Conservation (phyloP, 495 filamentous ascomycete genomes). For the Hyaloscypha bicolor region DNA sequence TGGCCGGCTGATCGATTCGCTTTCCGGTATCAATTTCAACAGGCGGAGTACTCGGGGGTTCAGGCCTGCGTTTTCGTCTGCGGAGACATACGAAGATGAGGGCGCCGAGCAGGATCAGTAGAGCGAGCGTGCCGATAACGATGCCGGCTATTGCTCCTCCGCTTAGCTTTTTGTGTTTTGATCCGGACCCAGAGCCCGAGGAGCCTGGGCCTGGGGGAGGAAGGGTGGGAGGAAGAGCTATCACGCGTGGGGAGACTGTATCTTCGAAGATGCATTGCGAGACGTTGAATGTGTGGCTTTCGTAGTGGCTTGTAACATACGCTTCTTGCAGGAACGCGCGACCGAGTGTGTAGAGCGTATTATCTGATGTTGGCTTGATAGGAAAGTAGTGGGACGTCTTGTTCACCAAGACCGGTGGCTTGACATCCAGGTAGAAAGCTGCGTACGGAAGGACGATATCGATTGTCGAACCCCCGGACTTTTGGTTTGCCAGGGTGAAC, state of each 20-base stretch:
- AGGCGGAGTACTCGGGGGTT: background rate
- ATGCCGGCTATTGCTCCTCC: constrained; percentile 42
- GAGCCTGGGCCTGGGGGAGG: constrained; percentile 16
- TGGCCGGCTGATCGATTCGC: background rate
- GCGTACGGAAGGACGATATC: constrained; percentile 55
- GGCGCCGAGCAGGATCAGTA: constrained; percentile 26
- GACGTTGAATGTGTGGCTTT: constrained; percentile 49
- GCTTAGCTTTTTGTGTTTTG: constrained; percentile 20
- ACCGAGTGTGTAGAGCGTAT: constrained; percentile 56
- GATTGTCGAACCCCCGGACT: constrained; percentile 43
- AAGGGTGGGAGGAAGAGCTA: constrained; percentile 22
- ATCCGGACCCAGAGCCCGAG: background rate
- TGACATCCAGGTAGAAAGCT: constrained; percentile 51
- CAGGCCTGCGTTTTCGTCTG: background rate
- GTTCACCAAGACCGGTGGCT: constrained; percentile 39
- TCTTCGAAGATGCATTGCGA: constrained; percentile 43
- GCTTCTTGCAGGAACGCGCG: constrained; percentile 61
- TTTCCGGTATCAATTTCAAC: constrained; percentile 20
- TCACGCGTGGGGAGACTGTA: constrained; percentile 2
- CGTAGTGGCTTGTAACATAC: constrained; percentile 48
- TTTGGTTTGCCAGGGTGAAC: constrained; percentile 48
- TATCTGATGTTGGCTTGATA: constrained; percentile 49
- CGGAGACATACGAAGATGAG: constrained; percentile 29
- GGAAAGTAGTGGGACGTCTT: constrained; percentile 53
- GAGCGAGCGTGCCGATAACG: constrained; percentile 33